These are phyloP conservation scores for Juglanconis sp. DNA, from an alignment of 2,329 filamentous ascomycete species.

Conservation along the genomic window DNA sequence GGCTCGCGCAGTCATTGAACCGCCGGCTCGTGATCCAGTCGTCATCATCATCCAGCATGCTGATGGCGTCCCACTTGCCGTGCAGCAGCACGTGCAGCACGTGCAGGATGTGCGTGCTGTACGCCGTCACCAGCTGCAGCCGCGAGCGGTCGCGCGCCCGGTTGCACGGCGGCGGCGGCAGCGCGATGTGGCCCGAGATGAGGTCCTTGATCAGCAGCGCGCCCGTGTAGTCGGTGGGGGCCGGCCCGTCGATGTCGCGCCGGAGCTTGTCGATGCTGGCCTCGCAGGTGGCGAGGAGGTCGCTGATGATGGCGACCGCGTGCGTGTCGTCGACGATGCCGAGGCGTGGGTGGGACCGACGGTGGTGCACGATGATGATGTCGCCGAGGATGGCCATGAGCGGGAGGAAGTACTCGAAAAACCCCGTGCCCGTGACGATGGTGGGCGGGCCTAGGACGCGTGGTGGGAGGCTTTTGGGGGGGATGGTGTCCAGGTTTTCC, in stretches of 20 bases:
- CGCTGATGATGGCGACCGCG: conserved; percentile 32
- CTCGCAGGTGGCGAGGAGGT: conserved; percentile 37
- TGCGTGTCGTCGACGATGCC: conserved; percentile 33
- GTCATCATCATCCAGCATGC: conserved; percentile 46
- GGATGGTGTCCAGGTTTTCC: conserved; percentile 35
- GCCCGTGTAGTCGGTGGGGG: background rate
- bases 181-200: conserved; percentile 8
- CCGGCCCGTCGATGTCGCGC: conserved; percentile 20
- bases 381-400: conserved; percentile 47
- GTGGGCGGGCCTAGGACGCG: conserved; percentile 36
- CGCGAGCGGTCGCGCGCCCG: conserved; percentile 27
- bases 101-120: conserved; percentile 45
- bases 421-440: conserved; percentile 37
- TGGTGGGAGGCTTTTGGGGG: conserved; percentile 28
- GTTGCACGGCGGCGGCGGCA: background rate
- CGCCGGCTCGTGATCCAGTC: conserved; percentile 45
- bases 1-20: conserved; percentile 43
- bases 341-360: conserved; percentile 40
- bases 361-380: conserved; percentile 45
- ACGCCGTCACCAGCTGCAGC: conserved; percentile 40
- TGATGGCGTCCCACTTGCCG: conserved; percentile 48
- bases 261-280: conserved; percentile 33
- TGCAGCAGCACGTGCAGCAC: conserved; percentile 46
- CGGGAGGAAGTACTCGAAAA: conserved; percentile 49
- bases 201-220: conserved; percentile 22